Evolutionary conservation across 1,284 basidiomycete genomes (phyloP), one percentile per base, ranked within the genome.

Genomic region (Rhodotorula sp.): DNA sequence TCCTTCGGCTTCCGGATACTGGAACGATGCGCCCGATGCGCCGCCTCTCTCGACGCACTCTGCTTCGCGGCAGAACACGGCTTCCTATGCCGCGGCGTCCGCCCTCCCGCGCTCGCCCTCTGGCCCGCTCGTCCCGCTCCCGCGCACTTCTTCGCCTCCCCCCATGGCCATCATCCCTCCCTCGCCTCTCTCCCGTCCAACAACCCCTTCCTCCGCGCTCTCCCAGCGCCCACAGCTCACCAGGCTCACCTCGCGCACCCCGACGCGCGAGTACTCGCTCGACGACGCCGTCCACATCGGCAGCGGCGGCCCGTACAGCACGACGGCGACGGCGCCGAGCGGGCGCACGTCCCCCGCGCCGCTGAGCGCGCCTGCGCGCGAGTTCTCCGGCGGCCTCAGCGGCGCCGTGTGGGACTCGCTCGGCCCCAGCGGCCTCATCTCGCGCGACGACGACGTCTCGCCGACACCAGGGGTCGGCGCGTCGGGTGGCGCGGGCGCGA

Each of bases 11-110:
- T 23, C 21, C n/a, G 53, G 50, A 10, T 64, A 64, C 52, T 71
- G 69, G 74, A 73, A 71, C 68, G 74, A 73, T n/a, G 53, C 60
- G 10, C 69, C 73, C 21, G 66, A 71, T 42, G 44, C 46, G 48
- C 44, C 53, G 7, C 50, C 25, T 53, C 46, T 48, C 59, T 56
- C 45, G 7, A 34, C 34, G 34, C 34, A 34, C 34, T 34, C 34
- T 34, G 23, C 49, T 9, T 23, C 23, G 21, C 49, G 49, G 9
- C 9, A 23, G 8, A 50, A 50, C 23, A 50, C 55, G 55, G 55
- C 42, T 45, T 48, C 62, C 12, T 34, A 45, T 0, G 27, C 25
- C 46, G 56, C 55, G 5, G 1, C 34, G 7, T 50, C 41, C 12
- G n/a, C 23, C 16, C 14, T 48, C 12, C 45, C 23, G 16, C 62